These are phyloP conservation scores for Colletotrichum gloeosporioides DNA, from an alignment of 2,329 filamentous ascomycete species.

Conservation along the genomic window DNA sequence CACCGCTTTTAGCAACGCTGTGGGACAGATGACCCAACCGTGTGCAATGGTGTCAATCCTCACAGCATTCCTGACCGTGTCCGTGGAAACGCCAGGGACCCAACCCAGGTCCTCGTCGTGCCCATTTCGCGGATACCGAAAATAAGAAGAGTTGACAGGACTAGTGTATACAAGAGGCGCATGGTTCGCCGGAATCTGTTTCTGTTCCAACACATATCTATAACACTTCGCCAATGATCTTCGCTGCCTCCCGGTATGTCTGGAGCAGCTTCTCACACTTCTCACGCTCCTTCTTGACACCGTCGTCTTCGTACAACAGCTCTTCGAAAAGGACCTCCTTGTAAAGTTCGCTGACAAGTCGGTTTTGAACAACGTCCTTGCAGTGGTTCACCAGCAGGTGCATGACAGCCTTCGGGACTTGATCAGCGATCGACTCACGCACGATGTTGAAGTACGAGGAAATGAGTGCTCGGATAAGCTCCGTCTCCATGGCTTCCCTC, in stretches of 20 bases:
- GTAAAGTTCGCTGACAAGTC: constrained; percentile 94
- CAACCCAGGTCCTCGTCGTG: neutral
- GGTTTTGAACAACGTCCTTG: constrained; percentile 97
- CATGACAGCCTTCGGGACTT: constrained; percentile 99
- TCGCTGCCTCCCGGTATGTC: constrained; percentile 96
- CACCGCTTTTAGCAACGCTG: neutral
- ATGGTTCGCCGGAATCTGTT: neutral
- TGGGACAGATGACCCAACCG: neutral
- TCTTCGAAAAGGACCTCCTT: constrained; percentile 91
- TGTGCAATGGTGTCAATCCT: neutral
- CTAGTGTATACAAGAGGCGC: neutral
- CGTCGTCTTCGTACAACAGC: constrained; percentile 95
- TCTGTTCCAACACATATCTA: constrained; percentile 44
- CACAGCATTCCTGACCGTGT: neutral
- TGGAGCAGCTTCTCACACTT: constrained; percentile 96
- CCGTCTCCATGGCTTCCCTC: constrained; percentile 95
- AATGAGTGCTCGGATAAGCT: constrained; percentile 94
- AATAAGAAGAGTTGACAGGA: neutral
- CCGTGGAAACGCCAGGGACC: neutral
- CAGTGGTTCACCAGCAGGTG: constrained; percentile 97
- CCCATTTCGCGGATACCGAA: neutral
- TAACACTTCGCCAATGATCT: constrained; percentile 96
- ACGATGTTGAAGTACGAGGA: constrained; percentile 99
- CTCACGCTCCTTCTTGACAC: constrained; percentile 95
- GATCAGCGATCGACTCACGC: constrained; percentile 96